phyloP scores from a whole-genome alignment of 2,329 filamentous ascomycete species.

The Aspergillus pseudoviridinutans region DNA sequence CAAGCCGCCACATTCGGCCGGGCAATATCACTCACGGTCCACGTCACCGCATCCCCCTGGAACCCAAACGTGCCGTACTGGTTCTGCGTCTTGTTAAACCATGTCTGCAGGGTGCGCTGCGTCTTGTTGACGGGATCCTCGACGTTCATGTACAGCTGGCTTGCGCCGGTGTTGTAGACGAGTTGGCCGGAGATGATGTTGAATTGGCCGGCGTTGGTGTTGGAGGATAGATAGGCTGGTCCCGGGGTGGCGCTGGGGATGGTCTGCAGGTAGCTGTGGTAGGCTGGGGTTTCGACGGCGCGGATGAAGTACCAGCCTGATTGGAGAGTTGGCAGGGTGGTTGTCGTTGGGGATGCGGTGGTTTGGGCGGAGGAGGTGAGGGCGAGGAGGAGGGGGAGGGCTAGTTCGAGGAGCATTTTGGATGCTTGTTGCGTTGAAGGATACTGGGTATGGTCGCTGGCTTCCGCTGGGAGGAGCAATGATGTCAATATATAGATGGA shows the following conservation, averaged over 20 bases:
- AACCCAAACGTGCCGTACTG: constrained; percentile 9
- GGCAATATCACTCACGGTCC: constrained; percentile 6
- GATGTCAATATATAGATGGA: background rate
- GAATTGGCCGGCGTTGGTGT: constrained; percentile 10
- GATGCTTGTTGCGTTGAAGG: background rate
- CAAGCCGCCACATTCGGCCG: constrained; percentile 9
- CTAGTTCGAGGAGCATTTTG: background rate
- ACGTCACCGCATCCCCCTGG: constrained; percentile 9
- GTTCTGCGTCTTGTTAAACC: constrained; percentile 9
- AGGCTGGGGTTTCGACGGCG: constrained; percentile 6
- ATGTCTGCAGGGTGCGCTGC: constrained; percentile 8
- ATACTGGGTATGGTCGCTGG: background rate
- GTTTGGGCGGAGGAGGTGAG: constrained; percentile 3
- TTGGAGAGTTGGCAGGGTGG: constrained; percentile 5
- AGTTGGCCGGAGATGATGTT: constrained; percentile 9
- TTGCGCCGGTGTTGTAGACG: constrained; percentile 6
- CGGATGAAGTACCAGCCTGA: constrained; percentile 9
- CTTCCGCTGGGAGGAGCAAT: background rate
- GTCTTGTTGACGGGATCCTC: constrained; percentile 5
- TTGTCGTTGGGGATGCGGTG: background rate
- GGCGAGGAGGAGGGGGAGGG: constrained; percentile 1
- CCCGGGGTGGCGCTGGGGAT: constrained; percentile 3
- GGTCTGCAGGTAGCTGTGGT: constrained; percentile 11
- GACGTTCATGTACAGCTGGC: constrained; percentile 9
- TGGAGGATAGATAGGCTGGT: constrained; percentile 3